Conservation (phyloP, 345 rosid species). For the Corchorus capsularis region DNA sequence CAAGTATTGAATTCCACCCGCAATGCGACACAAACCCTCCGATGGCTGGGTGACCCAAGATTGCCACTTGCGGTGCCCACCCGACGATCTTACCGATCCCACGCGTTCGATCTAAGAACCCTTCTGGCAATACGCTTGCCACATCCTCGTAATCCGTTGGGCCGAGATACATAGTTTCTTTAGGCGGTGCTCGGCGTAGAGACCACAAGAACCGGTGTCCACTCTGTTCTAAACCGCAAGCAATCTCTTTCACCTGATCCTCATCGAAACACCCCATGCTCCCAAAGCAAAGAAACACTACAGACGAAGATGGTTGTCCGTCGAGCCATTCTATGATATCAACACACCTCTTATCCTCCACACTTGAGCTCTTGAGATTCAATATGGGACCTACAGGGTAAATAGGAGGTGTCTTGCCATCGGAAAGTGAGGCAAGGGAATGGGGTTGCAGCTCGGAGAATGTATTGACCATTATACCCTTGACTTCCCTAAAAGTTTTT, state of each 20-base stretch:
- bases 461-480: neutral
- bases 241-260: too few relatives aligned
- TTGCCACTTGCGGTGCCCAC: constrained; percentile 59
- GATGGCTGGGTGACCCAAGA: constrained; percentile 42
- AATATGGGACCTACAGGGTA: neutral
- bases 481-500: neutral
- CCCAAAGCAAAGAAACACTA: constrained; percentile 8
- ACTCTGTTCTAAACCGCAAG: too few relatives aligned
- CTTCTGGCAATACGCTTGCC: constrained; percentile 43
- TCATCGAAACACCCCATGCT: neutral
- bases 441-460: neutral
- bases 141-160: constrained; percentile 28
- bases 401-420: neutral
- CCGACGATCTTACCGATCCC: constrained; percentile 38
- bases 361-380: neutral
- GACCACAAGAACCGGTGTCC: too few relatives aligned
- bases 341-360: neutral
- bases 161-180: too few relatives aligned
- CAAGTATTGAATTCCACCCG: constrained; percentile 54
- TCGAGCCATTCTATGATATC: constrained; percentile 6
- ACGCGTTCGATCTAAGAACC: constrained; percentile 46
- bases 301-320: neutral
- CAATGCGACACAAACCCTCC: constrained; percentile 70
- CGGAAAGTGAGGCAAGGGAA: neutral
- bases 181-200: neutral